Evolutionary conservation across 1,284 basidiomycete genomes (phyloP).

Genomic region (Omphalotus olearius): DNA sequence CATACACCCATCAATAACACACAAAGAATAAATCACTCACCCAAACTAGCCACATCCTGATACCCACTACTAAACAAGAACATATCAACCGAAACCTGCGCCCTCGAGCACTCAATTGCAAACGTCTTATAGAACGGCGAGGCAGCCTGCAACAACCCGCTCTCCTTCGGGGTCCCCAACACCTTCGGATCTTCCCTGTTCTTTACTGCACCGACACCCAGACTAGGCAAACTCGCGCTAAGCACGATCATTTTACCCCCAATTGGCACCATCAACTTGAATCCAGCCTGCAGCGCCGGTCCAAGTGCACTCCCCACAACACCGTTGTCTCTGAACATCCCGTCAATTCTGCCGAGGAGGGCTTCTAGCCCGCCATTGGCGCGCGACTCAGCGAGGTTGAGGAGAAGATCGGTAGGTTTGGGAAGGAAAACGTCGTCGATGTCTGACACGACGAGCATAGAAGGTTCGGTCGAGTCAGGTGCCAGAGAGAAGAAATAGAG

Average conservation of each 20-base stretch:
- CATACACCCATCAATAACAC: slow-evolving; percentile 2
- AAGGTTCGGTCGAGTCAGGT: slow-evolving; percentile 78
- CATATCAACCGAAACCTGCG: slow-evolving; percentile 99
- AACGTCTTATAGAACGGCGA: slow-evolving; percentile 98
- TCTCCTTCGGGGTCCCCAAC: slow-evolving; percentile 88
- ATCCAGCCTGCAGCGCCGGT: slow-evolving; percentile 94
- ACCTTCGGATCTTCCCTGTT: slow-evolving; percentile 96
- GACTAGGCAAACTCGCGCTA: slow-evolving; percentile 81
- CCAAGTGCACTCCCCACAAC: slow-evolving; percentile 92
- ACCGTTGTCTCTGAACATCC: slow-evolving; percentile 96
- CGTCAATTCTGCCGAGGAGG: slow-evolving; percentile 80
- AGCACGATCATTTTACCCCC: slow-evolving; percentile 96
- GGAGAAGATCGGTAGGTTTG: slow-evolving; percentile 91
- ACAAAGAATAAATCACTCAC: slow-evolving; percentile 32
- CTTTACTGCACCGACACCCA: slow-evolving; percentile 92
- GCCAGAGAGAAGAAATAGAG: slow-evolving; percentile 96
- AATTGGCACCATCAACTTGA: slow-evolving; percentile 83
- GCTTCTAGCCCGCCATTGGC: slow-evolving; percentile 65
- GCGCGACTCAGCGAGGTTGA: slow-evolving; percentile 88
- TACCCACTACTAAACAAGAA: slow-evolving; percentile 94
- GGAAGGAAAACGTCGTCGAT: slow-evolving; percentile 97
- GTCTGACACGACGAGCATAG: slow-evolving; percentile 97
- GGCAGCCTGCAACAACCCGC: slow-evolving; percentile 78
- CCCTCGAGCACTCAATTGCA: slow-evolving; percentile 96
- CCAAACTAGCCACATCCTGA: slow-evolving; percentile 92